phyloP scores from a whole-genome alignment of 805 yeast genomes.

The Torulaspora franciscae region DNA sequence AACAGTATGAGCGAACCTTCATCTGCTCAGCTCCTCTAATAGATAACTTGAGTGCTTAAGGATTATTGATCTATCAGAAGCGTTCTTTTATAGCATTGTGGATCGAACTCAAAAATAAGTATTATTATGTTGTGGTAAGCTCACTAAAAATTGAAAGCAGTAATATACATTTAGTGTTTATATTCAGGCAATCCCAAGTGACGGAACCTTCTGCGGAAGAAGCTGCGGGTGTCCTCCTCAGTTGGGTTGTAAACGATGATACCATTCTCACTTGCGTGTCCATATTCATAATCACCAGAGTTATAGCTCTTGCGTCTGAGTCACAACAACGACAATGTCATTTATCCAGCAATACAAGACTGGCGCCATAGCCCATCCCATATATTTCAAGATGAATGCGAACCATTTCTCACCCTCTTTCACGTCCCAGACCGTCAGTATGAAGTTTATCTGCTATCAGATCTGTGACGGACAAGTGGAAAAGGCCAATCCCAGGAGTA shows the following conservation, averaged over 20 bases:
- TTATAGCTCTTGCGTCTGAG: constrained; percentile 48
- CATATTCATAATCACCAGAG: constrained; percentile 47
- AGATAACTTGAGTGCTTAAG: too few relatives aligned
- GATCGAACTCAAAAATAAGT: too few relatives aligned
- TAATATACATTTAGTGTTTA: too few relatives aligned
- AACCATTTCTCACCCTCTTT: constrained; percentile 54
- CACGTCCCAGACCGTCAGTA: constrained; percentile 51
- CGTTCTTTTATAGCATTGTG: too few relatives aligned
- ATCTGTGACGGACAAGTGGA: constrained; percentile 30
- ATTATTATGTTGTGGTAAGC: too few relatives aligned
- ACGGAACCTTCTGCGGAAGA: neutral
- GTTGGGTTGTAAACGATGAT: constrained; percentile 32
- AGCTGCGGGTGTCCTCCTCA: neutral
- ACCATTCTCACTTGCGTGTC: constrained; percentile 37
- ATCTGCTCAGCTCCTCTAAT: too few relatives aligned
- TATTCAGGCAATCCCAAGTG: neutral
- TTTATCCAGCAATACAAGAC: constrained; percentile 55
- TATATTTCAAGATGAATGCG: constrained; percentile 52
- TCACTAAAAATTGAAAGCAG: too few relatives aligned
- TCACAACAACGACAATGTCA: constrained; percentile 53
- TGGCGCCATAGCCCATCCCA: constrained; percentile 59
- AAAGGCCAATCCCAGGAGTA: constrained; percentile 52
- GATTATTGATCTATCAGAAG: too few relatives aligned
- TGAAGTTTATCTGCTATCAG: constrained; percentile 47
- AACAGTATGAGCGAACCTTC: too few relatives aligned